These are phyloP conservation scores for Chlorociboria aeruginascens DNA, from an alignment of 495 filamentous ascomycete genomes.

Conservation along the genomic window DNA sequence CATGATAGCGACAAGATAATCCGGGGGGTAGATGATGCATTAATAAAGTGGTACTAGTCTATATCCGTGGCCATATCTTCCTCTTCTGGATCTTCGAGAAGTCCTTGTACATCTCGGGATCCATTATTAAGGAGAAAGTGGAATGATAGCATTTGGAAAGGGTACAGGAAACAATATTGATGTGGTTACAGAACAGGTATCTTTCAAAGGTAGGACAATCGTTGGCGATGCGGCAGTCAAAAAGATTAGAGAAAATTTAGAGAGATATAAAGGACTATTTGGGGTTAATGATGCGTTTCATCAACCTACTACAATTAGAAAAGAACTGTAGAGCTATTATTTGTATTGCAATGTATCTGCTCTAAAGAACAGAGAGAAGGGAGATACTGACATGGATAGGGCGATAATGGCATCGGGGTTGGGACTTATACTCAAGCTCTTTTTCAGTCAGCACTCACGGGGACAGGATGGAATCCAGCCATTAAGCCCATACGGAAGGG, in stretches of 20 bases:
- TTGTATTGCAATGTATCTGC: constrained; percentile 19
- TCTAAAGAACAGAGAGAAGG: neutral
- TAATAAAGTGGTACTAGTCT: no score
- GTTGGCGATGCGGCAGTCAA: constrained; percentile 18
- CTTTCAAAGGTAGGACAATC: neutral
- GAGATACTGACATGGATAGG: constrained; percentile 26
- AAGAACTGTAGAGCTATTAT: constrained; percentile 39
- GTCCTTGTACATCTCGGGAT: no score
- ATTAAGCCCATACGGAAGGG: constrained; percentile 29
- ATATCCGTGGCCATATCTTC: no score
- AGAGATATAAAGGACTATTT: constrained; percentile 30
- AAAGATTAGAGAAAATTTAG: constrained; percentile 14
- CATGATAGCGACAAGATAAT: no score
- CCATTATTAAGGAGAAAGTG: constrained; percentile 1
- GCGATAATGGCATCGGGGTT: constrained; percentile 37
- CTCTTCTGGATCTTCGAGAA: no score
- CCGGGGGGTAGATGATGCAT: no score
- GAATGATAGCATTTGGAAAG: neutral
- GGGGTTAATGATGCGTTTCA: constrained; percentile 26
- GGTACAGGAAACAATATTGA: no score
- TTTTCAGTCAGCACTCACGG: constrained; percentile 36
- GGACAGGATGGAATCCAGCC: constrained; percentile 31
- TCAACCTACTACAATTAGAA: constrained; percentile 34
- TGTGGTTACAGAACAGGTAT: no score
- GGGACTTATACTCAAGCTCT: constrained; percentile 34